phyloP scores from a whole-genome alignment of 352 stramenopile genomes.

The Pythium aquatile region DNA sequence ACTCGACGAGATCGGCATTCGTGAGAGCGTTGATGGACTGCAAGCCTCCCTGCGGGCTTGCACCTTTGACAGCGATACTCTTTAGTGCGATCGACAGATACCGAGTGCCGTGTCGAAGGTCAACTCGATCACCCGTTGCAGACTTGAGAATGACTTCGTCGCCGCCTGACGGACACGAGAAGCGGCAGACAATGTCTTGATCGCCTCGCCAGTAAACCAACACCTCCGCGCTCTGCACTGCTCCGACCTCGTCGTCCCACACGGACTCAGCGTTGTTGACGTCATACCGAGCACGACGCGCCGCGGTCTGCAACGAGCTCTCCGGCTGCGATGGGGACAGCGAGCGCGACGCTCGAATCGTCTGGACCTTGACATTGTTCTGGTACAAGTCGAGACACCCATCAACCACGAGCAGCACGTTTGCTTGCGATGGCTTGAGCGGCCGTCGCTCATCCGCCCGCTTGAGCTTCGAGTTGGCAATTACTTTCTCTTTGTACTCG shows the following conservation, averaged over 20 bases:
- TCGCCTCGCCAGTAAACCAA: conserved; percentile 63
- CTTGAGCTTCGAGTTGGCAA: conserved; percentile 45
- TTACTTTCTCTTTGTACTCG: conserved; percentile 48
- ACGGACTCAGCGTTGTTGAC: conserved; percentile 21
- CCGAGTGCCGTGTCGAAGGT: conserved; percentile 42
- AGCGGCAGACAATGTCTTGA: conserved; percentile 63
- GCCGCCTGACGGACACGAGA: conserved; percentile 48
- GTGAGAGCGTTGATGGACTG: conserved; percentile 62
- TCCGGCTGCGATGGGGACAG: conserved; percentile 14
- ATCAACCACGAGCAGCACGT: conserved; percentile 57
- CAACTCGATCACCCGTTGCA: conserved; percentile 43
- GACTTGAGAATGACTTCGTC: conserved; percentile 72
- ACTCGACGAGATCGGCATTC: conserved; percentile 62
- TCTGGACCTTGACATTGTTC: conserved; percentile 42
- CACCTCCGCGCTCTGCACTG: conserved; percentile 25
- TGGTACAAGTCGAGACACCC: conserved; percentile 50
- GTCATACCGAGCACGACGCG: conserved; percentile 15
- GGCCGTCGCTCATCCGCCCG: conserved; percentile 36
- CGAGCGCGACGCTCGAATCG: conserved; percentile 32
- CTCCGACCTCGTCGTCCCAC: conserved; percentile 18
- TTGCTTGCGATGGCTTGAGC: conserved; percentile 29
- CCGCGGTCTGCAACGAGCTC: conserved; percentile 18
- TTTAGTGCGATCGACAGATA: conserved; percentile 37
- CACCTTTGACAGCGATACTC: conserved; percentile 34
- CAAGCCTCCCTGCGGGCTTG: conserved; percentile 4